These are phyloP conservation scores for Syzygium grande DNA, from an alignment of 345 rosid species.

Conservation along the genomic window DNA sequence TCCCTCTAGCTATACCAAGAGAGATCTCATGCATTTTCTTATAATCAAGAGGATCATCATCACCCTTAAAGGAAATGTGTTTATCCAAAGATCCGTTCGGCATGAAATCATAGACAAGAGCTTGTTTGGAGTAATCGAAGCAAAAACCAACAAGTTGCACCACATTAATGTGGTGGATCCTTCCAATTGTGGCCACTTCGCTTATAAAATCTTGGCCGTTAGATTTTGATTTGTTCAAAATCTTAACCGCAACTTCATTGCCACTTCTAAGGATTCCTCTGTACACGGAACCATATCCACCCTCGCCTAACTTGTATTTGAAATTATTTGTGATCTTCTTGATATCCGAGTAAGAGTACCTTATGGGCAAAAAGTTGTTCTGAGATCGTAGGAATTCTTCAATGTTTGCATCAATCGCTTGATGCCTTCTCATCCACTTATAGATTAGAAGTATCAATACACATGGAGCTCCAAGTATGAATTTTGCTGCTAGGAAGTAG, in stretches of 20 bases:
- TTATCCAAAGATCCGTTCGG: background rate
- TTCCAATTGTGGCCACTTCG: background rate
- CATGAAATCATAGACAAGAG: background rate
- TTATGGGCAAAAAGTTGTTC: background rate
- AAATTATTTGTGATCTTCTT: background rate
- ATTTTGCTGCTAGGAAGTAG: background rate
- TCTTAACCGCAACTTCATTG: background rate
- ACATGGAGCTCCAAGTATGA: background rate
- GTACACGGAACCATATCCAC: background rate
- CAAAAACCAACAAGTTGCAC: background rate
- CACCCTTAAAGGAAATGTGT: background rate
- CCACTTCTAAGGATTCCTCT: background rate
- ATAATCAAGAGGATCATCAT: background rate
- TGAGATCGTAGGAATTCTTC: background rate
- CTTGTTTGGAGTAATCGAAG: background rate
- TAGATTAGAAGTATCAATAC: background rate
- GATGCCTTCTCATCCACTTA: background rate
- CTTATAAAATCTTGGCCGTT: background rate
- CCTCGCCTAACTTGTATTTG: background rate
- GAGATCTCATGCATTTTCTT: background rate
- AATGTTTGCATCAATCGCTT: rapidly evolving
- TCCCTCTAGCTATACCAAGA: background rate
- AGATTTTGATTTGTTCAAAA: background rate
- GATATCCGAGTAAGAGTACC: background rate
- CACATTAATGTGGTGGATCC: background rate